These are phyloP conservation scores for Cutaneotrichosporon sp. DNA, from an alignment of 1,284 basidiomycete genomes.

Conservation along the genomic window DNA sequence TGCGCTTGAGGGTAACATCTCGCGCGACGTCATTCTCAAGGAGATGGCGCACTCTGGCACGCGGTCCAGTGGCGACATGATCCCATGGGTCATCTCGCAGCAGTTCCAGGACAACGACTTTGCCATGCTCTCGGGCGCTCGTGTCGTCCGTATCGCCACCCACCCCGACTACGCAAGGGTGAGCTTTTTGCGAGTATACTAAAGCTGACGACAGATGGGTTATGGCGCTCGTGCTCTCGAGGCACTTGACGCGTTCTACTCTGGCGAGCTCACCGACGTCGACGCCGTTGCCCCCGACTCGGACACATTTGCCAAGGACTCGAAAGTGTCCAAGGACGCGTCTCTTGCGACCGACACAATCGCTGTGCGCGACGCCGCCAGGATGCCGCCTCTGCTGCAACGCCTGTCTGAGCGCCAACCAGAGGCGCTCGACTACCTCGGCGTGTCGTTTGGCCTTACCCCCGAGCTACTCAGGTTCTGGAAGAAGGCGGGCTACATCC, in stretches of 20 bases:
- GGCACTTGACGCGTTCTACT: slow-evolving; percentile 83
- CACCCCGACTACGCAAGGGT: slow-evolving; percentile 78
- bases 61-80: slow-evolving; percentile 78
- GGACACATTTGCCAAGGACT: slow-evolving; percentile 4
- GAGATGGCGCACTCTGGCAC: slow-evolving; percentile 58
- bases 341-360: slow-evolving; percentile 68
- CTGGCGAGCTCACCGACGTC: slow-evolving; percentile 85
- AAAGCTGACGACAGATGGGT: slow-evolving; percentile 66
- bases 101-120: slow-evolving; percentile 93
- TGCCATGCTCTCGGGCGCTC: slow-evolving; percentile 81
- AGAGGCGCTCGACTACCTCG: slow-evolving; percentile 87
- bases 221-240: slow-evolving; percentile 91
- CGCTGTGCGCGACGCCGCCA: slow-evolving; percentile 63
- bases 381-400: slow-evolving; percentile 91
- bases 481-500: slow-evolving; percentile 88
- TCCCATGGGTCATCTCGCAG: slow-evolving; percentile 93
- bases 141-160: slow-evolving; percentile 91
- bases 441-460: slow-evolving; percentile 93
- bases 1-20: slow-evolving; percentile 91
- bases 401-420: slow-evolving; percentile 85
- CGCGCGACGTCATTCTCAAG: slow-evolving; percentile 78
- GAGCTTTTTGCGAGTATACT: slow-evolving; percentile 75
- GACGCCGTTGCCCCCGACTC: slow-evolving; percentile 55
- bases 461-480: slow-evolving; percentile 88
- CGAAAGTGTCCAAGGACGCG: slow-evolving; percentile 32